Base-by-base conservation (phyloP, 306 rosid genomes). In the Cucumis melo region DNA sequence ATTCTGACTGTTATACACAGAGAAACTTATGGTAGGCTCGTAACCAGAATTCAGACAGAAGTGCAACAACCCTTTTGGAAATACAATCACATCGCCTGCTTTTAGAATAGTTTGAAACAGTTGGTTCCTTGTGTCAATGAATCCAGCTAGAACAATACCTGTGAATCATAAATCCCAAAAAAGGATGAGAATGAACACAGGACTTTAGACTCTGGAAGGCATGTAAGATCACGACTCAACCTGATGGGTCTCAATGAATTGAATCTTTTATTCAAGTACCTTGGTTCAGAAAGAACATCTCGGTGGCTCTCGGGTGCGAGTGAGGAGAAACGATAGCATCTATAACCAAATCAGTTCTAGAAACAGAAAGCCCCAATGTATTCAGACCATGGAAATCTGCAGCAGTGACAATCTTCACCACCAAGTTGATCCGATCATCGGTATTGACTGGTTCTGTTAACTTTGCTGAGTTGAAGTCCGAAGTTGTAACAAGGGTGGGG, bases 31-130 rank as follows among this genome's bases (percentile, higher is more conserved):
- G 32, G 92, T 92, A 38, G 2, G 73, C 14, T 81, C 86, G 2
- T 42, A 83, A 8, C 93, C 92, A 29, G 39, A 78, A n/a, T 89
- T 91, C 10, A 81, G 56, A 71, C 77, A 76, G 78, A 71, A 88
- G 81, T 93, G 98, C 53, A 88, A 85, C 82, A 93, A 81, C 8
- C 92, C 98, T 56, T 77, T 87, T 11, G 98, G 98, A 75, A 93
- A 78, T 54, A 91, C 89, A 73, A 87, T 83, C 15, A 91, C 91
- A 42, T 89, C 98, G 59, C 97, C 96, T 23, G 60, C 84, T 3
- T 19, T 63, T 1, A 91, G 80, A 62, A 38, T 0, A 44, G 61
- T 38, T 17, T 84, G 89, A 75, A 91, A 91, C 24, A 85, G 38
- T 61, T 78, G 50, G 83, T 85, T 88, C 53, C 78, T 74, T 19